Evolutionary conservation across 1,139 yeast genomes (phyloP), one percentile per base, ranked within the genome.

Genomic region (Scheffersomyces titani): DNA sequence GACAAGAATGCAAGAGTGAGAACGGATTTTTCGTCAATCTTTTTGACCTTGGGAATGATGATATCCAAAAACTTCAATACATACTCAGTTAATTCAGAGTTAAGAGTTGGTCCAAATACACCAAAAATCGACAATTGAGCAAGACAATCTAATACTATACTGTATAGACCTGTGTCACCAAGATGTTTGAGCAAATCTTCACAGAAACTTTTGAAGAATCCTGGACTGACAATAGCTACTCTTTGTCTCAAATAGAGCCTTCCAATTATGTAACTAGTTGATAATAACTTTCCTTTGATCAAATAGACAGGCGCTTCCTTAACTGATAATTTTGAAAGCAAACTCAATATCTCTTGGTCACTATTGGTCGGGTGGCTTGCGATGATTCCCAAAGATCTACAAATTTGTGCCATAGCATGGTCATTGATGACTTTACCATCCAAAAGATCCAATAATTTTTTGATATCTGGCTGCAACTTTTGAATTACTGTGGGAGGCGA

Each of bases 121-220:
- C 93, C 94, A 73, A 77, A 89, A 45, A 85, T 78, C 0, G 88
- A 73, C 19, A 90, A 64, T 64, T 90, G 90, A 5, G 83, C 74
- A 4, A 89, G 57, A 6, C 85, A 72, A 19, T 78, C 84, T 3
- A 85, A 65, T 0, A 84, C 77, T 1, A 73, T 65, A 16, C 60
- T 70, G 65, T 70, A 70, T 20, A 60, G 57, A 19, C 58, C 58
- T 1, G 70, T 24, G 22, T 71, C 74, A 16, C 61, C 59, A 7
- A 75, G 53, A 21, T 63, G 57, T 0, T 52, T 57, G 47, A 66
- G 54, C 3, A 76, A 60, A 19, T 54, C 53, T 5, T 59, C 60
- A 20, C 71, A 63, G 50, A 52, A 61, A 18, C 66, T 60, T 5
- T 57, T 49, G 11, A 60, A 55, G 9, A 71, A 61, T 0, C 67